Percentiles rank a stretch among this genome's conserved stretches.
These are phyloP conservation scores for Eimeria sp. DNA, from an alignment of 169 alveolate species.

Conservation along the genomic window DNA sequence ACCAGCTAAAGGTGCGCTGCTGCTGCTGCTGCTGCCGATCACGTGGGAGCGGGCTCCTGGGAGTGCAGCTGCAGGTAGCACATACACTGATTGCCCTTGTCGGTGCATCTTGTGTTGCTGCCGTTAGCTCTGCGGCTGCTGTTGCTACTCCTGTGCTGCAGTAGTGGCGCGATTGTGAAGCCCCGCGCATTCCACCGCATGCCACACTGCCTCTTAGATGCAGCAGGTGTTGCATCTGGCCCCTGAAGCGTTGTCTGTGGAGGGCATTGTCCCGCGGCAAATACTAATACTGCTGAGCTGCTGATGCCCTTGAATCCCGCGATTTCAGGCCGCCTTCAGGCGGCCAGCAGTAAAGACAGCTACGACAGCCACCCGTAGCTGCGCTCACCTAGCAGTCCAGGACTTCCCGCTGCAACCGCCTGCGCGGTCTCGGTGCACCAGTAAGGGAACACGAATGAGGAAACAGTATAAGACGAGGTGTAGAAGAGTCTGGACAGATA, in stretches of 20 bases:
- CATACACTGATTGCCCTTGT: constrained; percentile 8
- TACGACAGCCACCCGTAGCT: not conserved
- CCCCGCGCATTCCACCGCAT: not conserved
- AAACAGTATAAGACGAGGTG: not conserved
- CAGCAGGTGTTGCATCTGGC: not conserved
- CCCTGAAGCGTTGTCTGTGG: not conserved
- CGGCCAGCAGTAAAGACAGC: not conserved
- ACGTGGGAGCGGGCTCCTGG: not conserved
- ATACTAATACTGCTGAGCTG: not conserved
- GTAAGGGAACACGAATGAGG: not conserved
- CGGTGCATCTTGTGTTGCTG: not conserved
- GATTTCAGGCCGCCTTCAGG: not conserved
- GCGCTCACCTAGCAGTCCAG: not conserved
- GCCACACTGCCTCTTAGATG: not conserved
- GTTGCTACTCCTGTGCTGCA: not conserved
- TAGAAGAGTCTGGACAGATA: not conserved
- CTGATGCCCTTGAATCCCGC: not conserved
- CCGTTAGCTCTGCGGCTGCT: not conserved
- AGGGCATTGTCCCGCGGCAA: not conserved
- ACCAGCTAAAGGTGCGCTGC: not conserved
- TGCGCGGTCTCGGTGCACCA: not conserved
- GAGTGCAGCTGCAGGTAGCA: constrained; percentile 37
- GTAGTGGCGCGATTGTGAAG: not conserved
- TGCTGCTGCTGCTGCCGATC: constrained; percentile 12
- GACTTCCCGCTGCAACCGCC: not conserved